Evolutionary conservation across 768 basidiomycete species (phyloP).

Genomic region (Cystofilobasidium ferigula): DNA sequence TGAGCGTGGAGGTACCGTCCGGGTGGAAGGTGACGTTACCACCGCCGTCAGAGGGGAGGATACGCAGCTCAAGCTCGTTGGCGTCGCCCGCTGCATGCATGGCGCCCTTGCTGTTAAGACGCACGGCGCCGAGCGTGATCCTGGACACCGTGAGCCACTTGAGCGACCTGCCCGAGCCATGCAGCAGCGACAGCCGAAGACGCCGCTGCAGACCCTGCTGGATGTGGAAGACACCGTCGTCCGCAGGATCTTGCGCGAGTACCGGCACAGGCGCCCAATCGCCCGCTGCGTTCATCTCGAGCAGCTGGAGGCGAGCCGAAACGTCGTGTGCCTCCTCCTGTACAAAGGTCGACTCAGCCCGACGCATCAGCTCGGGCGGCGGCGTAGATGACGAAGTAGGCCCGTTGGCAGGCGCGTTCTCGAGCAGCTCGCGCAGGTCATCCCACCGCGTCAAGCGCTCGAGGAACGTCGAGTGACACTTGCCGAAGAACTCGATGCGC

Average conservation of each 20-base stretch:
- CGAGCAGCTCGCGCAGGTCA: conserved; percentile 58
- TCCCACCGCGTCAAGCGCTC: conserved; percentile 89
- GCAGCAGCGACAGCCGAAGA: conserved; percentile 61
- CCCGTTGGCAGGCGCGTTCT: conserved; percentile 14
- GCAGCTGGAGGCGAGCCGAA: conserved; percentile 73
- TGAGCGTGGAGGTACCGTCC: conserved; percentile 37
- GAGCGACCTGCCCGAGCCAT: conserved; percentile 77
- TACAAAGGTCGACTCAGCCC: conserved; percentile 85
- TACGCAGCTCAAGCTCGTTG: conserved; percentile 54
- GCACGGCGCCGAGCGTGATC: conserved; percentile 68
- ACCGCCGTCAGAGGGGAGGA: conserved; percentile 50
- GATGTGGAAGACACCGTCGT: conserved; percentile 73
- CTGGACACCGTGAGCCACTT: conserved; percentile 73
- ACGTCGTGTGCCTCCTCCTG: conserved; percentile 80
- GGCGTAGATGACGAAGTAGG: neutral
- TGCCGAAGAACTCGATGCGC: conserved; percentile 81
- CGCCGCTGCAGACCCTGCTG: conserved; percentile 90
- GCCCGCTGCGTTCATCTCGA: conserved; percentile 75
- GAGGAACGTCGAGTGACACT: conserved; percentile 67
- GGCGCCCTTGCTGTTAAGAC: conserved; percentile 41
- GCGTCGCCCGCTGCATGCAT: neutral
- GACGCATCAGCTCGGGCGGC: conserved; percentile 53
- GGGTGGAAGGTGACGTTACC: conserved; percentile 44
- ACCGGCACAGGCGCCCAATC: conserved; percentile 75
- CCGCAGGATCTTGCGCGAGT: conserved; percentile 58